Conservation (phyloP, 1,284 basidiomycete genomes). For the Schizophyllum commune region DNA sequence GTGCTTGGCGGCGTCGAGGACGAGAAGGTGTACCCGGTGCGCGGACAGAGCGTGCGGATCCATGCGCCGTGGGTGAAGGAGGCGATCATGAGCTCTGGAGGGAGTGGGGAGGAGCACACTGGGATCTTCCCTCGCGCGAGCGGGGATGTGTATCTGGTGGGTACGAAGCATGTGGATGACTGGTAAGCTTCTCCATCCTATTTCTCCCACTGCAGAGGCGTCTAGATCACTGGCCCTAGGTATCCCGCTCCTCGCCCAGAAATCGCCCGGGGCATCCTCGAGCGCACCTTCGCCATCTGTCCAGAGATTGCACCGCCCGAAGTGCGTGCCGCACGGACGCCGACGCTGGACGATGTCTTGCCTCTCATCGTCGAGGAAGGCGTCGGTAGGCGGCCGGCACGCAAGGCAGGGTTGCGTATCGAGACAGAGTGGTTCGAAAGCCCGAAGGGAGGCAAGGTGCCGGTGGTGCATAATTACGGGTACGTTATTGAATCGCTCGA, state of each 20-base stretch:
- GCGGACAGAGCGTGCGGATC: slow-evolving; percentile 81
- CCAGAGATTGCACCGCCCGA: slow-evolving; percentile 64
- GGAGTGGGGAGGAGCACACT: background rate
- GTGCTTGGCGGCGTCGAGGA: slow-evolving; percentile 77
- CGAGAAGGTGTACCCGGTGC: slow-evolving; percentile 63
- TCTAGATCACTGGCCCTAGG: no score
- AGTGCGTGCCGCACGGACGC: slow-evolving; percentile 35
- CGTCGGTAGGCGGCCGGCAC: slow-evolving; percentile 64
- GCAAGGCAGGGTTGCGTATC: slow-evolving; percentile 62
- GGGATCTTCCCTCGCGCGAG: slow-evolving; percentile 57
- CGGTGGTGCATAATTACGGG: slow-evolving; percentile 55
- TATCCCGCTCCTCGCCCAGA: slow-evolving; percentile 51
- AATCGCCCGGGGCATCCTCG: slow-evolving; percentile 53
- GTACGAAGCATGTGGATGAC: background rate
- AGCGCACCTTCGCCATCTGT: slow-evolving; percentile 45
- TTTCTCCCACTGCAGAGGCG: no score
- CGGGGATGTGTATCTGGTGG: slow-evolving; percentile 41
- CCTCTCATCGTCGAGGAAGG: slow-evolving; percentile 60
- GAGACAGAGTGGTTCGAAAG: slow-evolving; percentile 44
- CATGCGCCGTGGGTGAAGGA: slow-evolving; percentile 62
- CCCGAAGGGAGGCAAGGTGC: slow-evolving; percentile 25
- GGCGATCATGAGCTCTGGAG: background rate
- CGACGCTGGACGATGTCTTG: slow-evolving; percentile 56
- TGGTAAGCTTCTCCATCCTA: background rate
- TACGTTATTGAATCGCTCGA: slow-evolving; percentile 41